phyloP scores from a whole-genome alignment of 768 basidiomycete genomes.

The Lactarius sanguifluus region DNA sequence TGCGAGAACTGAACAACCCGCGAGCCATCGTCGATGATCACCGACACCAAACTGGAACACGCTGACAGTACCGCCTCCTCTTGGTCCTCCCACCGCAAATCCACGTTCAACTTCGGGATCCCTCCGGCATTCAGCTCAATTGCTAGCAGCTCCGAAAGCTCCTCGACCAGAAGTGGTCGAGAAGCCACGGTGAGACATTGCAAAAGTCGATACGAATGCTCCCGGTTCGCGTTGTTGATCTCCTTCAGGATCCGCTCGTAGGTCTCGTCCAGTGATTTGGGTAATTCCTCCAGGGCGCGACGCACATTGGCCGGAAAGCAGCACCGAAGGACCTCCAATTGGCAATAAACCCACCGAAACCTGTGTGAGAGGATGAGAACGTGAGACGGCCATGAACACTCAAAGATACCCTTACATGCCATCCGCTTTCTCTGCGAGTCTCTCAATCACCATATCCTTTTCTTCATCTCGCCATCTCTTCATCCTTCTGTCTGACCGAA shows the following conservation, averaged over 20 bases:
- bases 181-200: background rate
- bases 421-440: background rate
- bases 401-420: background rate
- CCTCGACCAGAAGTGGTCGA: background rate
- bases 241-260: constrained; percentile 1
- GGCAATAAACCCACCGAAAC: background rate
- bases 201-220: background rate
- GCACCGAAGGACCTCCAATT: background rate
- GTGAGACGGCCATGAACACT: background rate
- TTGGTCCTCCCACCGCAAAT: background rate
- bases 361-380: background rate
- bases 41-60: background rate
- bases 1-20: background rate
- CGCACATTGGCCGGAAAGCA: background rate
- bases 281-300: background rate
- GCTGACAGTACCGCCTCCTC: background rate
- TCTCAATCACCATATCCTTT: background rate
- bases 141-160: background rate
- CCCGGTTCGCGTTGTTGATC: background rate
- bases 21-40: background rate
- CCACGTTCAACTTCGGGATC: background rate
- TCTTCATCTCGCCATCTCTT: background rate
- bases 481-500: background rate
- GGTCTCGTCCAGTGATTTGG: constrained; percentile 1
- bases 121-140: background rate